Evolutionary conservation across 768 basidiomycete genomes (phyloP), one percentile per base, ranked within the genome.

Genomic region (Favolaschia claudopus): DNA sequence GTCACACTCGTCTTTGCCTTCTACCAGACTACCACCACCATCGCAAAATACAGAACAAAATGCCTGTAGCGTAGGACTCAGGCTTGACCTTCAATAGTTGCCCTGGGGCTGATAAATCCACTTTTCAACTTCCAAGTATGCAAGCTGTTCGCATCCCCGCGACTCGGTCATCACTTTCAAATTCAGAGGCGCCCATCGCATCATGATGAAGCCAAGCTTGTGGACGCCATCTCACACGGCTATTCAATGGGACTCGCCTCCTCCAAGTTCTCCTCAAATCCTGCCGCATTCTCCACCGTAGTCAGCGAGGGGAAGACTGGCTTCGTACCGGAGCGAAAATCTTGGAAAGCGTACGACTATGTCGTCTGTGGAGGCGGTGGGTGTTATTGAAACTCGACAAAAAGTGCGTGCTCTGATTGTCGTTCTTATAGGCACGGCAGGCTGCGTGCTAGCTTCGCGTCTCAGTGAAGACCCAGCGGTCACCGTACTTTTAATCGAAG

Each of bases 391-490:
- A 7, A n/a, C 22, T n/a, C 10, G 24, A 22, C 10, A 10, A 36
- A 36, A 36, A 10, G 34, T n/a, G 28, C 10, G 12, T 24, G 10
- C 15, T n/a, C 9, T 20, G 13, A 10, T 42, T 37, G 46, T 46
- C 4, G 15, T 9, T 29, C 9, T 7, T 29, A 17, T n/a, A 59
- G 82, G 82, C 20, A 77, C 76, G 17, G 80, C 81, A 2, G 81
- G 82, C 0, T 76, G 78, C 45, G 78, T 79, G 5, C 65, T 83
- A 12, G 82, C 81, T 7, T 76, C 71, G 14, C 74, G 82, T 36
- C 70, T 83, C 25, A 72, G 79, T 0, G 81, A 82, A 59, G 68
- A 76, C 39, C 34, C 71, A 1, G 66, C 67, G 2, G 27, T 74
- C 0, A 72, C 67, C 0, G 79, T 82, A 24, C 73, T 83, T 25